Conservation (phyloP, 1,139 yeast species). For the Suhomyces yuchorum region DNA sequence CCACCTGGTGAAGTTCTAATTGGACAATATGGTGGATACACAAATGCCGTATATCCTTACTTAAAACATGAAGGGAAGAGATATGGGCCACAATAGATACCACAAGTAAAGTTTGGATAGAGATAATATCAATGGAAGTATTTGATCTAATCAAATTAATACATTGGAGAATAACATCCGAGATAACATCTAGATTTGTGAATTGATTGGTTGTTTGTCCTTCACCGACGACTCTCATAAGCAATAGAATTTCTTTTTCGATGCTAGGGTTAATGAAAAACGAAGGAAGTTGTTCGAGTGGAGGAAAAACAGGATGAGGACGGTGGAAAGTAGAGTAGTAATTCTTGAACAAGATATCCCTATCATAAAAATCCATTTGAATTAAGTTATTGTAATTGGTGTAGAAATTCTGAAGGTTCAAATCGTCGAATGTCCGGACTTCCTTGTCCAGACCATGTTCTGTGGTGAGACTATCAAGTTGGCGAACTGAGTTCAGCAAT, state of each 20-base stretch:
- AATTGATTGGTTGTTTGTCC: slow-evolving; percentile 43
- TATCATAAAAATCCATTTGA: slow-evolving; percentile 11
- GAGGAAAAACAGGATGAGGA: slow-evolving; percentile 50
- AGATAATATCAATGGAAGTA: slow-evolving; percentile 35
- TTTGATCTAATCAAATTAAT: slow-evolving; percentile 32
- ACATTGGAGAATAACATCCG: slow-evolving; percentile 36
- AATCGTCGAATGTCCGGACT: slow-evolving; percentile 5
- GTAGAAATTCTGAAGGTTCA: slow-evolving; percentile 10
- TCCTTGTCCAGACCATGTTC: slow-evolving; percentile 4
- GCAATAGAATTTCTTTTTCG: slow-evolving; percentile 41
- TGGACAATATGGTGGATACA: slow-evolving; percentile 38
- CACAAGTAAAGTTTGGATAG: slow-evolving; percentile 43
- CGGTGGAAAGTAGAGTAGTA: slow-evolving; percentile 42
- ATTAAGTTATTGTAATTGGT: slow-evolving; percentile 8
- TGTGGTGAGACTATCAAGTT: slow-evolving; percentile 13
- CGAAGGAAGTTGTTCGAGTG: slow-evolving; percentile 29
- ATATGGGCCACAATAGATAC: slow-evolving; percentile 47
- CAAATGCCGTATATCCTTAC: slow-evolving; percentile 40
- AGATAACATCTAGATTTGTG: slow-evolving; percentile 32
- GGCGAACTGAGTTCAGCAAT: slow-evolving; percentile 12
- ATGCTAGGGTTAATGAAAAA: slow-evolving; percentile 33
- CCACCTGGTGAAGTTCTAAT: slow-evolving; percentile 38
- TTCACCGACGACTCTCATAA: slow-evolving; percentile 49
- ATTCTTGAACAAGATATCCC: slow-evolving; percentile 28
- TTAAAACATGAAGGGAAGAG: slow-evolving; percentile 48